phyloP scores from a whole-genome alignment of 495 filamentous ascomycete species.

The Aeminium ludgeri region DNA sequence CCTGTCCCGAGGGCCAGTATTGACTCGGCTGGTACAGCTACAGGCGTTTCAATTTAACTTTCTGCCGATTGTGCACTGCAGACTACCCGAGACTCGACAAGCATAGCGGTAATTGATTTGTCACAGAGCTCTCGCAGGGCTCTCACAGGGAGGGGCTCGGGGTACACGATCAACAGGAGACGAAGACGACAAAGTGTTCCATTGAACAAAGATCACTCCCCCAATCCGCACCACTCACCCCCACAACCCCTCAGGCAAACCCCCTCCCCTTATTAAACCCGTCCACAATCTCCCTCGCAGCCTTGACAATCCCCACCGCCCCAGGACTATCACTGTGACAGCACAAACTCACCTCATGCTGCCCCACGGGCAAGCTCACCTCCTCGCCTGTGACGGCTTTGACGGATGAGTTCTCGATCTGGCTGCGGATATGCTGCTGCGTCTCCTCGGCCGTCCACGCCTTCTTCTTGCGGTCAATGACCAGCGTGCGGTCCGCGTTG shows the following conservation, averaged over 20 bases:
- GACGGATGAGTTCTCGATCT: slow-evolving; percentile 30
- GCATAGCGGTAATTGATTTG: too few species aligned
- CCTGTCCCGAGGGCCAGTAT: too few species aligned
- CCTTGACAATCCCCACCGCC: slow-evolving; percentile 34
- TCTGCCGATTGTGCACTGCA: too few species aligned
- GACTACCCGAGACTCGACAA: too few species aligned
- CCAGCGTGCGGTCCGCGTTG: slow-evolving; percentile 30
- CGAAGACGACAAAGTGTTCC: too few species aligned
- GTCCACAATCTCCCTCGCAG: slow-evolving; percentile 25
- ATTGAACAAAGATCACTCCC: too few species aligned
- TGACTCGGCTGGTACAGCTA: too few species aligned
- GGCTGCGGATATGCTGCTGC: slow-evolving; percentile 31
- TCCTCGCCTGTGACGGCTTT: slow-evolving; percentile 30
- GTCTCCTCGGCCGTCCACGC: slow-evolving; percentile 31
- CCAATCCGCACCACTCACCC: background rate
- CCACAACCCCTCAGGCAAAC: slow-evolving; percentile 1
- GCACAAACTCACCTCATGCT: slow-evolving; percentile 34
- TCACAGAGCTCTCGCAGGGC: too few species aligned
- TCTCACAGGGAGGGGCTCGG: too few species aligned
- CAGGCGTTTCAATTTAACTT: too few species aligned
- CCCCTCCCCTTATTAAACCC: slow-evolving; percentile 19
- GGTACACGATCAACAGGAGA: too few species aligned
- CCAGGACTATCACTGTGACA: slow-evolving; percentile 40
- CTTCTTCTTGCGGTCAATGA: slow-evolving; percentile 41
- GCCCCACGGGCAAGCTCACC: slow-evolving; percentile 30